Conservation (phyloP, 2,329 filamentous ascomycete species). For the Beauveria sp. region DNA sequence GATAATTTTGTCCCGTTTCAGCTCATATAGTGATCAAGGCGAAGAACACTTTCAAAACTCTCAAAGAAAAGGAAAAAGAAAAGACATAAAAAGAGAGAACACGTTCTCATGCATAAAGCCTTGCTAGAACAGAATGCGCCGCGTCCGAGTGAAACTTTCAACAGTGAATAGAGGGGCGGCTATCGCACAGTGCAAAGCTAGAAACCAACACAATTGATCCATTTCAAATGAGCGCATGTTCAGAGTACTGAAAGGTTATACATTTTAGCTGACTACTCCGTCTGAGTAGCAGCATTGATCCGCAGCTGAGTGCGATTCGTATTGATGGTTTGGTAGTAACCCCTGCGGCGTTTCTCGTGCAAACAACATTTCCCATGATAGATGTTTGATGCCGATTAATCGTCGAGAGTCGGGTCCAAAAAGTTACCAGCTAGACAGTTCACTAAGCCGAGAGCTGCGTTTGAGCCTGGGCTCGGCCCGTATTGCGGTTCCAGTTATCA, state of each 20-base stretch:
- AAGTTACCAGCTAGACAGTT: neutral
- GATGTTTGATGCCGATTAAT: neutral
- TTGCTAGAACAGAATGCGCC: constrained; percentile 2
- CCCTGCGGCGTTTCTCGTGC: neutral
- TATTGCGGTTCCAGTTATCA: constrained; percentile 34
- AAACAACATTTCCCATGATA: neutral
- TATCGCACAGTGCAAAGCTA: neutral
- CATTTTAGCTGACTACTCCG: constrained; percentile 10
- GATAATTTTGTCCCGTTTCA: constrained; percentile 7
- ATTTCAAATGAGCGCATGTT: constrained; percentile 10
- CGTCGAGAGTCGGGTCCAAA: neutral
- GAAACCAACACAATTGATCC: neutral
- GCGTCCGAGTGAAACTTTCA: neutral
- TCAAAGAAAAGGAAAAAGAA: neutral
- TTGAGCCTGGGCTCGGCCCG: constrained; percentile 11
- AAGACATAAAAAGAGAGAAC: neutral
- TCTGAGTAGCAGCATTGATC: constrained; percentile 5
- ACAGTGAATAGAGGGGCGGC: neutral
- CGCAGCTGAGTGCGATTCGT: constrained; percentile 3
- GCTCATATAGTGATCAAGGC: constrained; percentile 5
- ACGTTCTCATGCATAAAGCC: neutral
- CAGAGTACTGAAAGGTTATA: constrained; percentile 18
- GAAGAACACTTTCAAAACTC: constrained; percentile 7
- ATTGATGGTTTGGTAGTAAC: neutral
- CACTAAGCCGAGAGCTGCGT: constrained; percentile 18